A percentile compares a stretch with the other conserved stretches of the same genome.
Evolutionary conservation across 164 flowering plant species (phyloP).

Genomic region (Piper betle): DNA sequence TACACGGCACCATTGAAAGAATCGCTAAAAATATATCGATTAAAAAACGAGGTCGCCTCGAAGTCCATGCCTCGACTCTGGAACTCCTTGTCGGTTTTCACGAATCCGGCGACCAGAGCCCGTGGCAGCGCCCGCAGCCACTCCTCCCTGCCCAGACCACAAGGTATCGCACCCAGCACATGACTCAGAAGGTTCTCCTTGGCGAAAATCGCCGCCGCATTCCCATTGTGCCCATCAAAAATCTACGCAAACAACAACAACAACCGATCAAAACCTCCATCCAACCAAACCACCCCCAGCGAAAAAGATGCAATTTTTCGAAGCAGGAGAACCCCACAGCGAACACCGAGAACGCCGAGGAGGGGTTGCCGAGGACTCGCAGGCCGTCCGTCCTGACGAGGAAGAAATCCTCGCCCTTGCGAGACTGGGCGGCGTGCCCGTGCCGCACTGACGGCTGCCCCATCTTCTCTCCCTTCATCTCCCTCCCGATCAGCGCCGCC

Average conservation of each 20-base stretch:
- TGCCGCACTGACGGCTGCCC: conserved; percentile 15
- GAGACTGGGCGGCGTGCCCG: conserved; percentile 17
- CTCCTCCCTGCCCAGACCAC: conserved; percentile 67
- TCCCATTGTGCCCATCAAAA: conserved; percentile 93
- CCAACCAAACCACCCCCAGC: neutral
- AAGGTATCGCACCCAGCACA: conserved; percentile 67
- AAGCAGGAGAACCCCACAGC: conserved; percentile 6
- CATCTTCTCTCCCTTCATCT: conserved; percentile 13
- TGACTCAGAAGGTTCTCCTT: conserved; percentile 60
- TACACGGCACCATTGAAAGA: neutral
- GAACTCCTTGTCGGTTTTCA: conserved; percentile 83
- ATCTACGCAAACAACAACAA: conserved; percentile 29
- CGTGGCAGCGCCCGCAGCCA: conserved; percentile 90
- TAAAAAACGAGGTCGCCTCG: neutral
- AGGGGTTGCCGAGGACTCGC: conserved; percentile 11
- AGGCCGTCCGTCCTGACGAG: conserved; percentile 11
- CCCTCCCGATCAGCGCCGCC: conserved; percentile 15
- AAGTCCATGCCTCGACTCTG: conserved; percentile 58
- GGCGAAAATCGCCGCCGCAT: conserved; percentile 70
- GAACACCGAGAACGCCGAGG: conserved; percentile 11
- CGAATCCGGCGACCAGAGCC: conserved; percentile 87
- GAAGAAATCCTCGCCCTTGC: conserved; percentile 17
- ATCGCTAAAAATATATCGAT: neutral
- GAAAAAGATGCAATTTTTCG: no score
- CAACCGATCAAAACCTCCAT: neutral